Percentiles rank a stretch among this genome's conserved stretches.
phyloP scores from a whole-genome alignment of 78 protist species.

The Emiliania huxleyi region DNA sequence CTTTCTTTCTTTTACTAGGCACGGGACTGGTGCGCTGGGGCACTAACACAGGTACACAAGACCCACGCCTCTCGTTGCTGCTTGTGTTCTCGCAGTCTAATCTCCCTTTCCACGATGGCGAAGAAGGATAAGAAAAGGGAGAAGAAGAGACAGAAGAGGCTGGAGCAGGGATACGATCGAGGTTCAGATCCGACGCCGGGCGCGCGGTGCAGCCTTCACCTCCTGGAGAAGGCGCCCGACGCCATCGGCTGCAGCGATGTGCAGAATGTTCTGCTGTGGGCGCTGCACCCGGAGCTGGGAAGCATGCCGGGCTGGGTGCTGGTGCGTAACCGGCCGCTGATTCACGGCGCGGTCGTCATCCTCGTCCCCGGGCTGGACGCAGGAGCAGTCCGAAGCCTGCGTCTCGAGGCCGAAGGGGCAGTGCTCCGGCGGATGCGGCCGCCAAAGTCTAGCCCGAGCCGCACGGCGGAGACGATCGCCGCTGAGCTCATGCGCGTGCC shows the following conservation, averaged over 20 bases:
- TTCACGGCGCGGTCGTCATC: not conserved
- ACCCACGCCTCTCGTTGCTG: no score
- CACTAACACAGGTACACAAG: no score
- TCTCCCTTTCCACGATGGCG: no score
- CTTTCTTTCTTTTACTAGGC: no score
- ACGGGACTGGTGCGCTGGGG: no score
- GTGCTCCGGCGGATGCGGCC: not conserved
- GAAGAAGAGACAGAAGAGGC: not conserved
- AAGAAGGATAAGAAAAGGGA: no score
- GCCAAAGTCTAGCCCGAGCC: no score
- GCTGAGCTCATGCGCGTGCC: no score
- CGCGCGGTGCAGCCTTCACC: not conserved
- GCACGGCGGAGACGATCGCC: no score
- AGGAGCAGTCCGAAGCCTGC: not conserved
- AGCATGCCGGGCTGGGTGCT: not conserved
- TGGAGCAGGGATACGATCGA: not conserved
- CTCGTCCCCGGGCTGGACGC: not conserved
- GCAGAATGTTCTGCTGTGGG: not conserved
- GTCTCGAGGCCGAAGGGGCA: not conserved
- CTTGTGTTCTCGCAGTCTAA: no score
- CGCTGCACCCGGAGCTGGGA: not conserved
- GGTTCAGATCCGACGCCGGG: not conserved
- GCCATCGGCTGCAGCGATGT: not conserved
- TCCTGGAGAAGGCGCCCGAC: not conserved
- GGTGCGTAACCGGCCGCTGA: not conserved